phyloP scores from a whole-genome alignment of 2,329 filamentous ascomycete genomes.

The Fusarium sublunatum region DNA sequence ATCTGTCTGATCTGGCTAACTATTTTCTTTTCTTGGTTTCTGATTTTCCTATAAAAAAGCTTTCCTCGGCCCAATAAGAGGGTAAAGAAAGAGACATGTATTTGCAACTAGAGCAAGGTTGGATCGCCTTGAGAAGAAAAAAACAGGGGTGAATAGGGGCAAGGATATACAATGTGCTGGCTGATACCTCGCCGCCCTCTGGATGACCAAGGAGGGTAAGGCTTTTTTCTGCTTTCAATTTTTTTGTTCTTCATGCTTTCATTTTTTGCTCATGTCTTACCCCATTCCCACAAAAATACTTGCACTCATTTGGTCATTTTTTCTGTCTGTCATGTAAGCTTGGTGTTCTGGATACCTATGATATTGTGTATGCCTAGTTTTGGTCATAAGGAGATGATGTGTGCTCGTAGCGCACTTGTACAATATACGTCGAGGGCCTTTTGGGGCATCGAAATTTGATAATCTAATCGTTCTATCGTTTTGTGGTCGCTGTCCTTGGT shows the following conservation, averaged over 20 bases:
- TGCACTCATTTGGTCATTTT: conserved; percentile 21
- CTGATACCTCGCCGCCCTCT: conserved; percentile 41
- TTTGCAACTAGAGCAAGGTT: conserved; percentile 29
- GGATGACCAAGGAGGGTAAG: conserved; percentile 12
- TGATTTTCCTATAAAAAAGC: conserved; percentile 18
- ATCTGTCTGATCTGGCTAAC: conserved; percentile 1
- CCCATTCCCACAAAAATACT: conserved; percentile 9
- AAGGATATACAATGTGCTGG: conserved; percentile 38
- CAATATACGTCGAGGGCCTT: conserved; percentile 33
- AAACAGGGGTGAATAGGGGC: conserved; percentile 6
- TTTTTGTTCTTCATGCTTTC: conserved; percentile 5
- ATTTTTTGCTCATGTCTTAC: conserved; percentile 9
- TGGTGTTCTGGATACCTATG: conserved; percentile 53
- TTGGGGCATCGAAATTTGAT: conserved; percentile 8
- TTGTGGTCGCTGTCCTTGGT: neutral
- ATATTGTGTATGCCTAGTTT: conserved; percentile 38
- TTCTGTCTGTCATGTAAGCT: conserved; percentile 43
- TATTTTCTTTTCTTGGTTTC: conserved; percentile 20
- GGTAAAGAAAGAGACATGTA: conserved; percentile 16
- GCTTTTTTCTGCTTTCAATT: conserved; percentile 19
- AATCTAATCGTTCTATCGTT: conserved; percentile 8
- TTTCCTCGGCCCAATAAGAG: conserved; percentile 3
- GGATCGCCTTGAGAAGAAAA: conserved; percentile 19
- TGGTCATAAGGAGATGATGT: conserved; percentile 21
- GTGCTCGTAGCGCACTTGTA: conserved; percentile 30